These are phyloP conservation scores for Neonectria hederae DNA, from an alignment of 2,329 filamentous ascomycete species.

Conservation along the genomic window DNA sequence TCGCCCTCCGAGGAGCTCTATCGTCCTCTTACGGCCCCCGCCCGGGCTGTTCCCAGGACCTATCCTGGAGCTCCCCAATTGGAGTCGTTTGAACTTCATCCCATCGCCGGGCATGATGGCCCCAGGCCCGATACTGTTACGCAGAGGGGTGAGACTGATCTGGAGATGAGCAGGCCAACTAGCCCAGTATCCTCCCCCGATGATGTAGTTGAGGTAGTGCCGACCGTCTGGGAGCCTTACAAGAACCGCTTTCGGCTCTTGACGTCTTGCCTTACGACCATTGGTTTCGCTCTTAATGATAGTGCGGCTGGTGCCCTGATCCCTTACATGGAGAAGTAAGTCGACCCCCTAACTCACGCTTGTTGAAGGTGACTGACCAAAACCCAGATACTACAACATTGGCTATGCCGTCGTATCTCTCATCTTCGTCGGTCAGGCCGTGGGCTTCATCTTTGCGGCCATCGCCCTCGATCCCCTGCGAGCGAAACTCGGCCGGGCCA, in stretches of 20 bases:
- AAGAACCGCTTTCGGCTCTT: slow-evolving; percentile 78
- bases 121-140: slow-evolving; percentile 20
- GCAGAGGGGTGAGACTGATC: slow-evolving; percentile 37
- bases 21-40: slow-evolving; percentile 44
- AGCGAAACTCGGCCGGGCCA: slow-evolving; percentile 70
- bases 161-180: slow-evolving; percentile 65
- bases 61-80: slow-evolving; percentile 51
- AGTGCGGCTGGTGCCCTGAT: slow-evolving; percentile 80
- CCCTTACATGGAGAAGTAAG: slow-evolving; percentile 77
- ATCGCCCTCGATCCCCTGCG: slow-evolving; percentile 73
- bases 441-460: slow-evolving; percentile 80
- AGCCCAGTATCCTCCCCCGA: slow-evolving; percentile 52
- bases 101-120: slow-evolving; percentile 26
- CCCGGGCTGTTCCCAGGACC: slow-evolving; percentile 50
- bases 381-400: slow-evolving; percentile 71
- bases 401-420: slow-evolving; percentile 82
- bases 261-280: slow-evolving; percentile 70
- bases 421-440: slow-evolving; percentile 81
- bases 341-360: background rate
- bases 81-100: slow-evolving; percentile 44
- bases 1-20: slow-evolving; percentile 33
- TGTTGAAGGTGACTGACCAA: background rate
- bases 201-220: slow-evolving; percentile 58
- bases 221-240: slow-evolving; percentile 66
- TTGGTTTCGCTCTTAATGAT: slow-evolving; percentile 79